These are phyloP conservation scores for Phytophthora melonis DNA, from an alignment of 352 stramenopile species.

Conservation along the genomic window DNA sequence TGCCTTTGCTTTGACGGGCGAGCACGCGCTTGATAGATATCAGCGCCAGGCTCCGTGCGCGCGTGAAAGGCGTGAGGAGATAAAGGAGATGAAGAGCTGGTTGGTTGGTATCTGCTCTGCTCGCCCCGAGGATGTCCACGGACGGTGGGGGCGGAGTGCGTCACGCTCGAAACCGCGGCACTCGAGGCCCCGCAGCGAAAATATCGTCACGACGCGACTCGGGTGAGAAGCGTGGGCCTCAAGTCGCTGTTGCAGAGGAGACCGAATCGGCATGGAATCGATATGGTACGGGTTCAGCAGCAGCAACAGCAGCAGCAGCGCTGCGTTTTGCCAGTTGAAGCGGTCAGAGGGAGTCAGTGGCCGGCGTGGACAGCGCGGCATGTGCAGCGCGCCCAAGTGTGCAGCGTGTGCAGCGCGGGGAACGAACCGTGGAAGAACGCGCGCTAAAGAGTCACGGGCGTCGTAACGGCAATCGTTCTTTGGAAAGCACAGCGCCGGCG, in stretches of 20 bases:
- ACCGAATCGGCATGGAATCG: not conserved
- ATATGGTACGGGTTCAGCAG: not conserved
- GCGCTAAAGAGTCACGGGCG: slow-evolving; percentile 25
- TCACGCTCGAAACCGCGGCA: slow-evolving; percentile 14
- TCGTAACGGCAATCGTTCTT: slow-evolving; percentile 43
- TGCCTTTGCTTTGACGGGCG: not conserved
- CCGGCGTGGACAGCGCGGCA: not conserved
- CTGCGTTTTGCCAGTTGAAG: slow-evolving; percentile 35
- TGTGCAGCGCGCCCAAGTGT: not conserved
- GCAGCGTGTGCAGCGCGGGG: not conserved
- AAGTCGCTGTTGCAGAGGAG: not conserved
- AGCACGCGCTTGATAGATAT: slow-evolving; percentile 25
- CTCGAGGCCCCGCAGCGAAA: not conserved
- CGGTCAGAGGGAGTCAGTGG: slow-evolving; percentile 37
- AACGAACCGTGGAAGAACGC: slow-evolving; percentile 45
- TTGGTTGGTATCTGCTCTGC: too few species aligned
- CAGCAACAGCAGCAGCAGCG: not conserved
- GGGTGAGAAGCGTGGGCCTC: slow-evolving; percentile 3
- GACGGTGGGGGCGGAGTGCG: slow-evolving; percentile 5
- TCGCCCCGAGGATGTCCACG: not conserved
- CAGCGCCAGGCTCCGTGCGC: slow-evolving; percentile 14
- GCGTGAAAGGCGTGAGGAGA: not conserved
- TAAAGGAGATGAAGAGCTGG: slow-evolving; percentile 5
- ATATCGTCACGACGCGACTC: slow-evolving; percentile 19
- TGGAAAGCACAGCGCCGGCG: slow-evolving; percentile 24